Base-by-base conservation (phyloP, 495 filamentous ascomycete genomes). In the Penicillium chermesinum region DNA sequence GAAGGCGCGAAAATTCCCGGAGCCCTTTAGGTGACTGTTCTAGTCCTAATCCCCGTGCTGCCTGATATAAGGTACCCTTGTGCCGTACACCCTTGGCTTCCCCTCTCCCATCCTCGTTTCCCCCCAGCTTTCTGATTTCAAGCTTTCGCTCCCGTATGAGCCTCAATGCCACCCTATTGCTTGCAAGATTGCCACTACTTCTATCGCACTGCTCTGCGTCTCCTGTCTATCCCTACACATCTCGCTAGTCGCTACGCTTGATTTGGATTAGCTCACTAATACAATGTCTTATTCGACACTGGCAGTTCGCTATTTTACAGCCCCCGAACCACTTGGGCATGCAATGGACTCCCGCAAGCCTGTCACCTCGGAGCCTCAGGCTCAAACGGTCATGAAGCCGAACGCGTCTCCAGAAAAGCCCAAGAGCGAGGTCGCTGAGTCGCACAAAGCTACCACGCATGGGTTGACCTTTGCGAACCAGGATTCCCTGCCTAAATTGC, bases 161-260 rank as follows among this genome's bases (percentile, higher is more conserved):
- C 49, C 51, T 61, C 64, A 59, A 93, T 91, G 87, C 87, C 87
- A 71, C 69, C 77, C 51, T 93, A 89, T 65, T 94, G 73, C 66
- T 74, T 86, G 39, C 86, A 93, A 76, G 86, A 94, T 64, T 94
- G 87, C 62, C 88, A 93, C 64, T 93, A 91, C 67, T 94, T 94
- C 76, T 90, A 87, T 75, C 86, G 86, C 75, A 91, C 81, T 59
- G 85, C 87, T 55, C 70, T 93, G 66, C 86, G 84, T 73, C 81
- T 89, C 64, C 73, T 91, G 33, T 90, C 85, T 50, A 84, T 94
- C 47, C 74, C 80, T 63, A 91, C 86, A 48, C 76, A 70, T 55
- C 80, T 93, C 58, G 86, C 86, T 48, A 82, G 84, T 57, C 73
- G 84, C 44, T 87, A 88, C 73, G 76, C 77, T 62, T 88, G 71